phyloP scores from a whole-genome alignment of 2,329 filamentous ascomycete genomes.

The Fusarium nodosum region DNA sequence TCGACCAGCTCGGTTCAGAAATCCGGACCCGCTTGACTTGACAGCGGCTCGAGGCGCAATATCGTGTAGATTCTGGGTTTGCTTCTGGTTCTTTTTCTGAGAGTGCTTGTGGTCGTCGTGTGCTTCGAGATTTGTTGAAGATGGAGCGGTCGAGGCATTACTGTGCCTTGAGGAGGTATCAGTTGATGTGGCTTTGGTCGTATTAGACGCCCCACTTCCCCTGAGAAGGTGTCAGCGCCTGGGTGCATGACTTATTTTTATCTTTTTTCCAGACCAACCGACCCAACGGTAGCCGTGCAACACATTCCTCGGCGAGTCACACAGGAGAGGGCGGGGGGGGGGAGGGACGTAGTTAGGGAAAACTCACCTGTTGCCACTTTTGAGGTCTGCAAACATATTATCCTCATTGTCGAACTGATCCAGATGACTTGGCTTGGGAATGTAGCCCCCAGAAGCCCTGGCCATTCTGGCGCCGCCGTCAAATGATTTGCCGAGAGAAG shows the following conservation, averaged over 20 bases:
- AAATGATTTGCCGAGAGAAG: constrained; percentile 61
- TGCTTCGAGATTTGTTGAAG: constrained; percentile 62
- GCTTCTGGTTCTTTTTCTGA: constrained; percentile 59
- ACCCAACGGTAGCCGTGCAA: constrained; percentile 38
- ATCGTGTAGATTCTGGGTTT: constrained; percentile 51
- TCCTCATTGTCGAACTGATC: constrained; percentile 63
- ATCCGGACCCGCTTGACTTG: constrained; percentile 65
- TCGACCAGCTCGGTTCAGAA: constrained; percentile 68
- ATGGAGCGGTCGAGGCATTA: constrained; percentile 72
- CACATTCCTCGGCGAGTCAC: constrained; percentile 43
- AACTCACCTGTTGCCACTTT: constrained; percentile 68
- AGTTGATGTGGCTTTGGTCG: constrained; percentile 70
- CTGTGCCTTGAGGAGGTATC: constrained; percentile 74
- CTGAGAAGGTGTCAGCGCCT: constrained; percentile 60
- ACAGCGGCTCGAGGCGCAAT: constrained; percentile 58
- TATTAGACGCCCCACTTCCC: constrained; percentile 72
- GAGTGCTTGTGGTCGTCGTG: constrained; percentile 52
- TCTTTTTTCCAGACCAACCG: constrained; percentile 29
- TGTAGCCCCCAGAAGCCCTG: constrained; percentile 54
- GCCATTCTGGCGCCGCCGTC: constrained; percentile 63
- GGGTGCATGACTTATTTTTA: constrained; percentile 49
- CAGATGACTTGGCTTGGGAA: constrained; percentile 56
- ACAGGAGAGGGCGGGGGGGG: constrained; percentile 31
- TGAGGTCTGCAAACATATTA: constrained; percentile 71
- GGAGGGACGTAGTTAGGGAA: constrained; percentile 3